These are phyloP conservation scores for Aegle marmelos DNA, from an alignment of 345 rosid genomes.

Conservation along the genomic window DNA sequence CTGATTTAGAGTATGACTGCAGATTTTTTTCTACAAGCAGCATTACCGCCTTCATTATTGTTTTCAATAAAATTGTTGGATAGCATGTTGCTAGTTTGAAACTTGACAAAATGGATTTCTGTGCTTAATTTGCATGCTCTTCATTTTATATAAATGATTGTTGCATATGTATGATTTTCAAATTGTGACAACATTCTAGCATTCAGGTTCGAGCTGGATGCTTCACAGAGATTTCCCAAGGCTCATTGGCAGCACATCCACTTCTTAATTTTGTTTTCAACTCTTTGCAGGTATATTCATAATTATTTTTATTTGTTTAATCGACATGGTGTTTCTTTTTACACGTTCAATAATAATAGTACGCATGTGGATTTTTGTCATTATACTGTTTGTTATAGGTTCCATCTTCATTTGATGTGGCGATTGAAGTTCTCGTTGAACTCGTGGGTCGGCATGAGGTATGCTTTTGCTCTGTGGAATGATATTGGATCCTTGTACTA, in stretches of 20 bases:
- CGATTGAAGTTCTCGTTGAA: constrained; percentile 90
- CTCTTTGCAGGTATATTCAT: constrained; percentile 64
- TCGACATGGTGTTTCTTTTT: constrained; percentile 1
- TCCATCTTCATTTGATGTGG: constrained; percentile 72
- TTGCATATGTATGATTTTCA: background rate
- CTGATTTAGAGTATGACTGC: background rate
- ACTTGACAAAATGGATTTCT: background rate
- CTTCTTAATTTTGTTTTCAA: constrained; percentile 76
- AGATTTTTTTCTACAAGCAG: background rate
- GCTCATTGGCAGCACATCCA: constrained; percentile 72
- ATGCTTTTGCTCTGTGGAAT: constrained; percentile 13
- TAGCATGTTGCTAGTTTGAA: background rate
- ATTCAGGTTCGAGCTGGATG: constrained; percentile 90
- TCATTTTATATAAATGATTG: background rate
- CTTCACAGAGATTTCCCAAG: constrained; percentile 82
- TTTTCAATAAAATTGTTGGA: background rate
- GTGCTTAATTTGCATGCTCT: background rate
- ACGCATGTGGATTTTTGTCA: background rate
- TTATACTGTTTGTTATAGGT: constrained; percentile 43
- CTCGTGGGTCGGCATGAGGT: constrained; percentile 90
- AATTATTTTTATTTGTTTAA: background rate
- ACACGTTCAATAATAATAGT: constrained; percentile 4
- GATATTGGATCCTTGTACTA: background rate
- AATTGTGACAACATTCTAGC: constrained; percentile 7
- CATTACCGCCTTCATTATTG: background rate